A percentile compares a stretch with the other conserved stretches of the same genome.
phyloP scores from a whole-genome alignment of 1,284 basidiomycete species.

The Chalciporus sp. region DNA sequence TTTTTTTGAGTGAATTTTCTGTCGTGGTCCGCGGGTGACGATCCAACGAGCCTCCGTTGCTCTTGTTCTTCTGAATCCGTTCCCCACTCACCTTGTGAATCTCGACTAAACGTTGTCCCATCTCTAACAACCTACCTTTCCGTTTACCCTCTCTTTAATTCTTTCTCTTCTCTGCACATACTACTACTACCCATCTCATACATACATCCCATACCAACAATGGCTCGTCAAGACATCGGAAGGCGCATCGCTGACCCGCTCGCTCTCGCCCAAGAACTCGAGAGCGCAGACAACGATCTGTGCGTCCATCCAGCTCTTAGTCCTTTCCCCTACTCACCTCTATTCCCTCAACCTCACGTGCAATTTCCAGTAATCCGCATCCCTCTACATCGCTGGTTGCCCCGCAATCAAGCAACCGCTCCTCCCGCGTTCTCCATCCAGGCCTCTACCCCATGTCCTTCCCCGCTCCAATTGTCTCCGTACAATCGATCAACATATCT shows the following conservation, averaged over 20 bases:
- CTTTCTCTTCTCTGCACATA: neutral
- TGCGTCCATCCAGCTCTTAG: slow-evolving; percentile 1
- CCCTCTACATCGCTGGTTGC: neutral
- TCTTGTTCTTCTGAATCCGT: no score
- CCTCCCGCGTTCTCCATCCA: neutral
- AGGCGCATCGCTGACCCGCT: slow-evolving; percentile 36
- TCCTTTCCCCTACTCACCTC: neutral
- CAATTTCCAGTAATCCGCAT: neutral
- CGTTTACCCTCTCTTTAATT: neutral
- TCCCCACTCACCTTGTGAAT: neutral
- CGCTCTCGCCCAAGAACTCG: slow-evolving; percentile 5
- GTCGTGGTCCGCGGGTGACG: neutral
- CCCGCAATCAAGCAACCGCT: neutral
- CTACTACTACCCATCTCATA: neutral
- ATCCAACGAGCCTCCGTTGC: neutral
- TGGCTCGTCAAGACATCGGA: slow-evolving; percentile 16
- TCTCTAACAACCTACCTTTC: no score
- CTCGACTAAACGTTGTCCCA: no score
- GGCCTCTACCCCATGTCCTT: neutral
- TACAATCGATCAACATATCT: slow-evolving; percentile 4
- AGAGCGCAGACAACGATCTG: neutral
- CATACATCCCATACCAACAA: no score
- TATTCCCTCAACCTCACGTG: neutral
- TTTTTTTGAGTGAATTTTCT: neutral
- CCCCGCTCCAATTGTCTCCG: neutral